phyloP scores from a whole-genome alignment of 768 basidiomycete species.

The Pholiota conissans region DNA sequence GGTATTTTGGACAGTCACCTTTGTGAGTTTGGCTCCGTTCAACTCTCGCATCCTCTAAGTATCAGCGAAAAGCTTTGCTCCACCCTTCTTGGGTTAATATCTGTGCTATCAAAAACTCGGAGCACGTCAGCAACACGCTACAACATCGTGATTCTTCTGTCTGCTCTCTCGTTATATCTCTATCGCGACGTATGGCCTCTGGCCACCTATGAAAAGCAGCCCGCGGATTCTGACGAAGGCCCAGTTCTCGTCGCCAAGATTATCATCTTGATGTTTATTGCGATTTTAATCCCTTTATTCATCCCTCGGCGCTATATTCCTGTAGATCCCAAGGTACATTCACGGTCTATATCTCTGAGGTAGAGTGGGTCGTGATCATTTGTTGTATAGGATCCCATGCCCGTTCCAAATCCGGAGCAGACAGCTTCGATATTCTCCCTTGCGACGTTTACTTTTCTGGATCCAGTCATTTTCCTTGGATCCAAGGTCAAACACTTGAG shows the following conservation, averaged over 20 bases:
- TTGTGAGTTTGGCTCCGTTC: background rate
- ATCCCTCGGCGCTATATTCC: slow-evolving; percentile 57
- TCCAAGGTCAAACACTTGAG: slow-evolving; percentile 33
- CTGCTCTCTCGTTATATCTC: slow-evolving; percentile 40
- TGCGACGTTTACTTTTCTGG: slow-evolving; percentile 52
- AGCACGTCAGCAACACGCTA: slow-evolving; percentile 27
- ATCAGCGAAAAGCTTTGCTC: slow-evolving; percentile 27
- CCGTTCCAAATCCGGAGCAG: slow-evolving; percentile 43
- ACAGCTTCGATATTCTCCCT: slow-evolving; percentile 43
- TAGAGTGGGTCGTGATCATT: too few relatives aligned
- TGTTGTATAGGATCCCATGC: slow-evolving; percentile 24
- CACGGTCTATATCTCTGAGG: background rate
- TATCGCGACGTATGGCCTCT: slow-evolving; percentile 63
- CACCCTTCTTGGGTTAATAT: slow-evolving; percentile 37
- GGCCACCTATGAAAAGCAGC: slow-evolving; percentile 42
- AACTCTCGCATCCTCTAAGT: too few relatives aligned
- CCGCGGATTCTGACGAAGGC: slow-evolving; percentile 45
- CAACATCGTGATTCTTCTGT: slow-evolving; percentile 29
- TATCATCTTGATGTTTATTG: slow-evolving; percentile 39
- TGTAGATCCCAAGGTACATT: slow-evolving; percentile 44
- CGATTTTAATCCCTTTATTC: slow-evolving; percentile 50
- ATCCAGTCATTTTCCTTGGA: slow-evolving; percentile 45
- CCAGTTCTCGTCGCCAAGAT: slow-evolving; percentile 49
- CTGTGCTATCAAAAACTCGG: slow-evolving; percentile 31
- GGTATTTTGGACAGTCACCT: background rate